These are phyloP conservation scores for Fusarium musae DNA, from an alignment of 2,329 filamentous ascomycete genomes.

Conservation along the genomic window DNA sequence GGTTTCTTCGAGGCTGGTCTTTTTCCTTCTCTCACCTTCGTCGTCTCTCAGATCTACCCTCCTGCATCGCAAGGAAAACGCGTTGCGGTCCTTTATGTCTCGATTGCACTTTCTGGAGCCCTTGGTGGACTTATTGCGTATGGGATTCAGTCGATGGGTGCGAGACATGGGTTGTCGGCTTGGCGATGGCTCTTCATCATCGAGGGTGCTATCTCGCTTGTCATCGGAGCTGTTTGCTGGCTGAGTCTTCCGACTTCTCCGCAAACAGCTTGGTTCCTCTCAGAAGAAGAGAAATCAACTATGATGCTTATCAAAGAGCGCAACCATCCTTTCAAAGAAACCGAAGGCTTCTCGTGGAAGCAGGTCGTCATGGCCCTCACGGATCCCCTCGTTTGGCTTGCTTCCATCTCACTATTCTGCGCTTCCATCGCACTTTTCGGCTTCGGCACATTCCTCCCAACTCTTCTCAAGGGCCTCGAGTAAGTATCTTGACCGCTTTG, in stretches of 20 bases:
- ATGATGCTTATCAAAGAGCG: slow-evolving; percentile 41
- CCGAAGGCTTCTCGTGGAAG: slow-evolving; percentile 37
- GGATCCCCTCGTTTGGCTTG: slow-evolving; percentile 48
- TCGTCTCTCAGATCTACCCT: slow-evolving; percentile 4
- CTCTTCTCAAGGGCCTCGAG: slow-evolving; percentile 50
- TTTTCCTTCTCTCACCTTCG: slow-evolving; percentile 46
- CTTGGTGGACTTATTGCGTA: slow-evolving; percentile 47
- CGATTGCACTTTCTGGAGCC: slow-evolving; percentile 46
- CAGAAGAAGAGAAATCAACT: slow-evolving; percentile 50
- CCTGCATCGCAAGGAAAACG: slow-evolving; percentile 45
- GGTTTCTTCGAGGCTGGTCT: slow-evolving; percentile 51
- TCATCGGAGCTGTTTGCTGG: slow-evolving; percentile 47
- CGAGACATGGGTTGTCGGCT: slow-evolving; percentile 56
- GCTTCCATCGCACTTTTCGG: slow-evolving; percentile 47
- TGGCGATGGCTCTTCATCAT: slow-evolving; percentile 65
- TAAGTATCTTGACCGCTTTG: slow-evolving; percentile 4
- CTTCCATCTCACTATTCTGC: slow-evolving; percentile 27
- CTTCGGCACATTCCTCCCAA: slow-evolving; percentile 51
- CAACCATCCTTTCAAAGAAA: background rate
- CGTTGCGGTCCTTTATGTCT: slow-evolving; percentile 46
- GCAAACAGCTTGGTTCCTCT: slow-evolving; percentile 57
- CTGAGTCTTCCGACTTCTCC: slow-evolving; percentile 59
- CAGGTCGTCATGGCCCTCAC: slow-evolving; percentile 38
- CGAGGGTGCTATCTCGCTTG: slow-evolving; percentile 53
- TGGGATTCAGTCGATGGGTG: slow-evolving; percentile 55